Evolutionary conservation across 352 stramenopile species (phyloP).

Genomic region (Aphanomyces euteiches): DNA sequence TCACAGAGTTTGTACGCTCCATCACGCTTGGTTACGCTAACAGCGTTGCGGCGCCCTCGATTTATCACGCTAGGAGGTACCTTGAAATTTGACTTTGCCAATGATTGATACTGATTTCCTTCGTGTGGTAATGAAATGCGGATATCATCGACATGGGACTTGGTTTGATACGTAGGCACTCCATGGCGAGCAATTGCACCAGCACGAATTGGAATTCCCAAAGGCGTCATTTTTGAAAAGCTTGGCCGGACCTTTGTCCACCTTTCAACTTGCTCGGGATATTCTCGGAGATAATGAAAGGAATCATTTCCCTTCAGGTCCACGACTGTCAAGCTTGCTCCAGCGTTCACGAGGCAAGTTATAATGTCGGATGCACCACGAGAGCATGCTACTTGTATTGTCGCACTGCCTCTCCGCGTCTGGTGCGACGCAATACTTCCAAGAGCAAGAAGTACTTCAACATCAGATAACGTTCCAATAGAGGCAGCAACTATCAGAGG

Average conservation of each 20-base stretch:
- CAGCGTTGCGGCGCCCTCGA: background rate
- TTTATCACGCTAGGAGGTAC: no score
- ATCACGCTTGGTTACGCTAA: background rate
- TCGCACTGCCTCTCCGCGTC: background rate
- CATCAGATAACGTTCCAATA: background rate
- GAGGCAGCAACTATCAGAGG: background rate
- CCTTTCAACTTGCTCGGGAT: conserved; percentile 13
- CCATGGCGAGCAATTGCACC: background rate
- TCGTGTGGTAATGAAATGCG: no score
- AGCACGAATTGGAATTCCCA: conserved; percentile 1
- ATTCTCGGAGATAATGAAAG: conserved; percentile 9
- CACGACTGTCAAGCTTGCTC: background rate
- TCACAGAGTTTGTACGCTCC: background rate
- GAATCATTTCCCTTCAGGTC: conserved; percentile 1
- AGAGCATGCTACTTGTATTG: background rate
- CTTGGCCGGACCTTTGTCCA: conserved; percentile 5
- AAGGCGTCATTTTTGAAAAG: background rate
- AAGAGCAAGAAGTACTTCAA: conserved; percentile 19
- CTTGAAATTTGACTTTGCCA: no score
- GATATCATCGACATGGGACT: no score
- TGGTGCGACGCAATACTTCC: background rate
- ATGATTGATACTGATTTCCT: no score
- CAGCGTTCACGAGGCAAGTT: conserved; percentile 18
- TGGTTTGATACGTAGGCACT: no score
- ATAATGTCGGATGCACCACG: conserved; percentile 18